Conservation (phyloP, 192 early-diverging fungal genomes). For the Linderina pennispora region DNA sequence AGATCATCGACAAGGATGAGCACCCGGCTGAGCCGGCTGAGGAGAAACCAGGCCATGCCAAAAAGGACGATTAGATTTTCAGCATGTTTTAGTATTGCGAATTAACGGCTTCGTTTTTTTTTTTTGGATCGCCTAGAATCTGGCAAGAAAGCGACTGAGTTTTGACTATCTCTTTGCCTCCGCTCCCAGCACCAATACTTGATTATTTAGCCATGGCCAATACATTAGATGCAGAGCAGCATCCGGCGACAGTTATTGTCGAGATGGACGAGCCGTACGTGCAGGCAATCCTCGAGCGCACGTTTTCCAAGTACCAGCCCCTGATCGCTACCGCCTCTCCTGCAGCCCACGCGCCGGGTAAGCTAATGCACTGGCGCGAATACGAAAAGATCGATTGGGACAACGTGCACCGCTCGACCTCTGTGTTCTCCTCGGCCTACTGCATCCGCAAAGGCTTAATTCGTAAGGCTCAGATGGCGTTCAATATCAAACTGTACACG, state of each 20-base stretch:
- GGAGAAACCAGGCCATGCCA: too few relatives aligned
- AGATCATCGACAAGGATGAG: slow-evolving; percentile 32
- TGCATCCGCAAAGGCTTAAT: slow-evolving; percentile 65
- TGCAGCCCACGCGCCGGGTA: background rate
- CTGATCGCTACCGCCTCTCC: background rate
- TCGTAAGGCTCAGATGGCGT: slow-evolving; percentile 60
- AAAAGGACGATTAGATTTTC: too few relatives aligned
- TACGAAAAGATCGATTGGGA: slow-evolving; percentile 62
- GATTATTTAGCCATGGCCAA: too few relatives aligned
- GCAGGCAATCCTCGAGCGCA: slow-evolving; percentile 21
- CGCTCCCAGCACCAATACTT: too few relatives aligned
- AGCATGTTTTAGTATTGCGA: too few relatives aligned
- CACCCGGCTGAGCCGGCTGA: too few relatives aligned
- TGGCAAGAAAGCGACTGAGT: too few relatives aligned
- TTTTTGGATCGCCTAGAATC: too few relatives aligned
- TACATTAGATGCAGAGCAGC: too few relatives aligned
- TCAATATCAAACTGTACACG: slow-evolving; percentile 52
- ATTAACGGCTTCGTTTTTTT: too few relatives aligned
- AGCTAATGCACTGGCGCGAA: slow-evolving; percentile 55
- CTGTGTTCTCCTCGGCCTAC: slow-evolving; percentile 49
- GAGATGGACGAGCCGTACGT: slow-evolving; percentile 51
- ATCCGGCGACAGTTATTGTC: slow-evolving; percentile 21
- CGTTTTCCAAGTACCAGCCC: slow-evolving; percentile 18
- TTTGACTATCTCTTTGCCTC: too few relatives aligned
- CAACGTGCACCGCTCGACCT: slow-evolving; percentile 23